These are phyloP conservation scores for Dysphania ambrosioides DNA, from an alignment of 148 eudicot species.

Conservation along the genomic window DNA sequence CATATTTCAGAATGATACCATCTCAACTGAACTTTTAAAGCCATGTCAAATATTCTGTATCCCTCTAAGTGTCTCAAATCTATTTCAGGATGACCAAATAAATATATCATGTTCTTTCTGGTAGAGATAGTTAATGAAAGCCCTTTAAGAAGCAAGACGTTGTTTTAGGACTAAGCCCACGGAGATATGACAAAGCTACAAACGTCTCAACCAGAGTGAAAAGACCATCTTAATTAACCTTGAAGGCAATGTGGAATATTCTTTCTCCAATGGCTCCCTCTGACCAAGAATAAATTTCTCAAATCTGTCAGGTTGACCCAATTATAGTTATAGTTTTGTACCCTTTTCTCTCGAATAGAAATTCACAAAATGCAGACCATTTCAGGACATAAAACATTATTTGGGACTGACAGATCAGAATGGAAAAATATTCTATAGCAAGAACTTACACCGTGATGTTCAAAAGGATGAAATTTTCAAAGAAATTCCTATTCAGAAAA, in stretches of 20 bases:
- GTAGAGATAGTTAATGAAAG: background rate
- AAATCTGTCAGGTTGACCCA: background rate
- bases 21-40: background rate
- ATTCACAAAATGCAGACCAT: no score
- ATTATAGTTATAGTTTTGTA: background rate
- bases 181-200: background rate
- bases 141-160: background rate
- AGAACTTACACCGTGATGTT: no score
- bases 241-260: background rate
- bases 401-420: no score
- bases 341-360: background rate
- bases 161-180: no score
- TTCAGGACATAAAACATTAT: no score
- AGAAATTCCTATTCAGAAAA: background rate
- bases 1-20: slow-evolving; percentile 15
- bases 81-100: background rate
- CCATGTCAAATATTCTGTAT: slow-evolving; percentile 1
- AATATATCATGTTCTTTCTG: background rate
- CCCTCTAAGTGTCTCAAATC: background rate
- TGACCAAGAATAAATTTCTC: background rate
- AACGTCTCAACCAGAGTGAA: background rate
- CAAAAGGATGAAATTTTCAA: background rate
- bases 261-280: background rate
- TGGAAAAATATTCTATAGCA: no score
- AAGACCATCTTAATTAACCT: no score